Conservation (phyloP, 108 stramenopile species). For the Mediolabrus comicus region DNA sequence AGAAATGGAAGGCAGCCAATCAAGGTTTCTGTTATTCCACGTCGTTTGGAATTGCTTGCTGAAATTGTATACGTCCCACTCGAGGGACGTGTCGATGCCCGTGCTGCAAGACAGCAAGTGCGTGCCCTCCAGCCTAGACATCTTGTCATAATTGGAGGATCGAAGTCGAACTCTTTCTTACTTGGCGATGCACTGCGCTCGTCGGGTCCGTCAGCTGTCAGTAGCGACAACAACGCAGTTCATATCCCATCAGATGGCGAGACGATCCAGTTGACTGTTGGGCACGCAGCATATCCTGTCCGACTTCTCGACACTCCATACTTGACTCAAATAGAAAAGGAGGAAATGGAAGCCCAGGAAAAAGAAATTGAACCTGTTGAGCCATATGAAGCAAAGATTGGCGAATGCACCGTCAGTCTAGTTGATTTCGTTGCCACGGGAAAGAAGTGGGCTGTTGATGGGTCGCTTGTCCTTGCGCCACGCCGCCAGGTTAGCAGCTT, state of each 20-base stretch:
- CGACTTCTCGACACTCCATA: slow-evolving; percentile 83
- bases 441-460: slow-evolving; percentile 82
- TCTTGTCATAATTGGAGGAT: slow-evolving; percentile 79
- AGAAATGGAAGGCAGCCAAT: slow-evolving; percentile 79
- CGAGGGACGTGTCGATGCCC: slow-evolving; percentile 83
- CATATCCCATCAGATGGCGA: slow-evolving; percentile 65
- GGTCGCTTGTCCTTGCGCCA: slow-evolving; percentile 85
- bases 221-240: slow-evolving; percentile 11
- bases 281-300: slow-evolving; percentile 79
- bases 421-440: slow-evolving; percentile 84
- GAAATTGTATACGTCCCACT: slow-evolving; percentile 84
- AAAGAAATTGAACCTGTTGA: slow-evolving; percentile 60
- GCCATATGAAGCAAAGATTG: slow-evolving; percentile 73
- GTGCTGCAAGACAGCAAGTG: slow-evolving; percentile 80
- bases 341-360: slow-evolving; percentile 32
- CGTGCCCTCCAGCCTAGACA: slow-evolving; percentile 86
- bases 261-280: slow-evolving; percentile 67
- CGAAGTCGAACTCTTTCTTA: slow-evolving; percentile 51
- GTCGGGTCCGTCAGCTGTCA: slow-evolving; percentile 18
- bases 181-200: slow-evolving; percentile 67
- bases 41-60: slow-evolving; percentile 73
- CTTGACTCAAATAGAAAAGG: slow-evolving; percentile 65
- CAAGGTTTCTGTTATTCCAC: slow-evolving; percentile 68
- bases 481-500: slow-evolving; percentile 24
- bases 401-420: slow-evolving; percentile 81